These are phyloP conservation scores for Botrytis porri DNA, from an alignment of 2,329 filamentous ascomycete genomes.

Conservation along the genomic window DNA sequence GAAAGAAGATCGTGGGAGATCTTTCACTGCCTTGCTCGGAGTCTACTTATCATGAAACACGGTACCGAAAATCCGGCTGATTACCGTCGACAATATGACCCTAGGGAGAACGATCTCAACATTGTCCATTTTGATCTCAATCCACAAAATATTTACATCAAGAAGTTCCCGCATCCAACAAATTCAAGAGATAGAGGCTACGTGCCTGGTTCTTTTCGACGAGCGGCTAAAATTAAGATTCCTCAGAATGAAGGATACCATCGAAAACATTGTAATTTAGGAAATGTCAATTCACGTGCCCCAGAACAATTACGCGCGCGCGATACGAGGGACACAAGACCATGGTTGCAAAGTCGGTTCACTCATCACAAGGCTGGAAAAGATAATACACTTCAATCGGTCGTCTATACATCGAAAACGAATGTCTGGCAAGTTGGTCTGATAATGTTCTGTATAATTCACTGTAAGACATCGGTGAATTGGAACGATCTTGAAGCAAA, in stretches of 20 bases:
- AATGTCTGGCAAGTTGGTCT: neutral
- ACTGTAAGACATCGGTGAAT: neutral
- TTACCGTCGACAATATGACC: neutral
- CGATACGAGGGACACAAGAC: neutral
- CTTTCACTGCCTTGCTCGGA: neutral
- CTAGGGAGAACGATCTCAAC: neutral
- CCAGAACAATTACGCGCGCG: neutral
- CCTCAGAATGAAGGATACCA: neutral
- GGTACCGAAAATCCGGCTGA: neutral
- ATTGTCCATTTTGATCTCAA: neutral
- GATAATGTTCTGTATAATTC: neutral
- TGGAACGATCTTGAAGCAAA: neutral
- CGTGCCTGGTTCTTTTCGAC: neutral
- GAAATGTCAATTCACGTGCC: neutral
- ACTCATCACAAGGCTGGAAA: neutral
- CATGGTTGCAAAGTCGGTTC: neutral
- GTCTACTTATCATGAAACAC: neutral
- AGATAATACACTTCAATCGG: neutral
- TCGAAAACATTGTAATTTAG: neutral
- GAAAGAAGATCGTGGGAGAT: neutral
- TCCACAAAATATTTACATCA: neutral
- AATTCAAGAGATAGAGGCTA: neutral
- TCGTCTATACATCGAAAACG: neutral
- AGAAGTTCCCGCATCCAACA: neutral
- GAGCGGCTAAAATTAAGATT: neutral